A percentile compares a stretch with the other conserved stretches of the same genome.
Conservation (phyloP, 129 eudicot genomes). For the Artemisia argyi region DNA sequence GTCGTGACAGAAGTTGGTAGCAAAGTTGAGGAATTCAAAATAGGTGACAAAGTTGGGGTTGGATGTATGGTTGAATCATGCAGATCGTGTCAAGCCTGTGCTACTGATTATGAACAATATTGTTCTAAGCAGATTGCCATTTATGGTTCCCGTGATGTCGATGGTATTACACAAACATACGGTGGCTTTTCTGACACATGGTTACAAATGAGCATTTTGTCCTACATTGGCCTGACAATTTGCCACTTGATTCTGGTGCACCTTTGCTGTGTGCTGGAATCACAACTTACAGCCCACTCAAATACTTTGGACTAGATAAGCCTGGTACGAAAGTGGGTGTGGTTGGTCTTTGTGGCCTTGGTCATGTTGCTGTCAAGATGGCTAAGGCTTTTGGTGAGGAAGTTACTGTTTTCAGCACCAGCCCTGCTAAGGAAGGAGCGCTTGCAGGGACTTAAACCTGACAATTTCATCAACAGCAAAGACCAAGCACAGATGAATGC, state of each 20-base stretch:
- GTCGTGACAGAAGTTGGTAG: constrained; percentile 72
- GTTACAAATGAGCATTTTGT: constrained; percentile 54
- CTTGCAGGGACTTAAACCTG: constrained; percentile 46
- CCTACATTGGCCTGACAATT: constrained; percentile 50
- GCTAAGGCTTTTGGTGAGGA: constrained; percentile 61
- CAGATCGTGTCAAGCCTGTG: constrained; percentile 45
- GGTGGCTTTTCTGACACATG: constrained; percentile 74
- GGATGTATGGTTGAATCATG: constrained; percentile 80
- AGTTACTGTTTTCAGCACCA: constrained; percentile 62
- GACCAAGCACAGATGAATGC: constrained; percentile 43
- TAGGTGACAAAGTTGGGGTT: constrained; percentile 81
- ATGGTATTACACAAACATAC: constrained; percentile 55
- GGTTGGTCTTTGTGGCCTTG: constrained; percentile 70
- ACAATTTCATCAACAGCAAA: constrained; percentile 44
- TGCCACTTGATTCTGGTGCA: constrained; percentile 58
- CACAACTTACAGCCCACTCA: constrained; percentile 55
- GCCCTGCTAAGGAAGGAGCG: constrained; percentile 45
- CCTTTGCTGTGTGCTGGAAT: constrained; percentile 68
- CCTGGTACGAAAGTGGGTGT: constrained; percentile 58
- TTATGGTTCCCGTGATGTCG: constrained; percentile 24
- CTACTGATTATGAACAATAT: constrained; percentile 43
- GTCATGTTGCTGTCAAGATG: constrained; percentile 61
- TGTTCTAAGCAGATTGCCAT: constrained; percentile 49
- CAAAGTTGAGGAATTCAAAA: constrained; percentile 61
- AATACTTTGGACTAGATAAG: constrained; percentile 45